A percentile compares a stretch with the other conserved stretches of the same genome.
phyloP scores from a whole-genome alignment of 2,329 filamentous ascomycete species.

The Neopestalotiopsis sp. region DNA sequence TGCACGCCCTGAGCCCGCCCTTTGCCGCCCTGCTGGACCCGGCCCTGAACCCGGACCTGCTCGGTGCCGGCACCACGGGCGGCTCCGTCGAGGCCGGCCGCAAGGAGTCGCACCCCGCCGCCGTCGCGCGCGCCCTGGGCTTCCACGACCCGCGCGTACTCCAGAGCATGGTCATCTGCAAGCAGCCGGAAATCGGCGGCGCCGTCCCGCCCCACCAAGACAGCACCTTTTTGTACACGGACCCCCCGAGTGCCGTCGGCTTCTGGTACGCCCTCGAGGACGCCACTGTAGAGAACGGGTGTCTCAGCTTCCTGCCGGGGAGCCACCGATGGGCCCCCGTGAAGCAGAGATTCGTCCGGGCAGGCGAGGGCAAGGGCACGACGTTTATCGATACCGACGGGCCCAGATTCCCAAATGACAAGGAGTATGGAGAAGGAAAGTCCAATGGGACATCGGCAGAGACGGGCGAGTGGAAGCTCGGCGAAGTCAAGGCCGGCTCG shows the following conservation, averaged over 20 bases:
- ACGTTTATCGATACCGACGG: conserved; percentile 76
- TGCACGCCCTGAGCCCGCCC: conserved; percentile 72
- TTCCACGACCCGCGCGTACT: conserved; percentile 79
- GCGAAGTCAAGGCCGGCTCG: conserved; percentile 89
- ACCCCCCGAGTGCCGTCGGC: conserved; percentile 86
- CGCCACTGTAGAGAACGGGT: conserved; percentile 84
- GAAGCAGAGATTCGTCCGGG: conserved; percentile 75
- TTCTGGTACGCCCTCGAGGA: conserved; percentile 99
- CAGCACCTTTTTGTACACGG: conserved; percentile 88
- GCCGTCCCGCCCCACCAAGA: conserved; percentile 93
- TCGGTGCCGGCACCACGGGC: conserved; percentile 52
- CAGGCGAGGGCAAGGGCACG: conserved; percentile 57
- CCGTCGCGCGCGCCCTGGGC: conserved; percentile 73
- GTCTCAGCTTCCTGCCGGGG: conserved; percentile 83
- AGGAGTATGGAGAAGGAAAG: conserved; percentile 52
- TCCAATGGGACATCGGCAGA: conserved; percentile 36
- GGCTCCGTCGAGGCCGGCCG: conserved; percentile 33
- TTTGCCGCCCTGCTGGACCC: conserved; percentile 63
- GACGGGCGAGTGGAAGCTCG: conserved; percentile 72
- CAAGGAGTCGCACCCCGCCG: conserved; percentile 51
- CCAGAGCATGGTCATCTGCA: conserved; percentile 98
- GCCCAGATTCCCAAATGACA: conserved; percentile 63
- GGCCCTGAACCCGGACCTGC: conserved; percentile 49
- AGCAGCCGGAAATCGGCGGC: conserved; percentile 94
- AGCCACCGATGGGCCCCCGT: conserved; percentile 77